Evolutionary conservation across 2,329 filamentous ascomycete genomes (phyloP), one percentile per base, ranked within the genome.

Genomic region (Pezicula radicicola): DNA sequence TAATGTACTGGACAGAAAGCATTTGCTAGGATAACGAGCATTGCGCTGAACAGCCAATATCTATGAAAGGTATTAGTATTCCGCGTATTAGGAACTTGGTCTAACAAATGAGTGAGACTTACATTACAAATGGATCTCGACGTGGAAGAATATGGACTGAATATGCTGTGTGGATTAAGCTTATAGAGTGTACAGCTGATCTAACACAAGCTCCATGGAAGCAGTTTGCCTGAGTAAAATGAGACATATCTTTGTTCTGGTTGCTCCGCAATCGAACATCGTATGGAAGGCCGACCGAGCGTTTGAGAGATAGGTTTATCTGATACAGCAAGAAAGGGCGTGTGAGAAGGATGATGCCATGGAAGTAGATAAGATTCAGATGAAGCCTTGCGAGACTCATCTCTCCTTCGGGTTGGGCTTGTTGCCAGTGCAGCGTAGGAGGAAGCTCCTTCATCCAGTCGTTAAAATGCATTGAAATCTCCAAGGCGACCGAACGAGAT

Each of bases 291-390:
- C 18, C 28, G 5, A 16, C 19, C 7, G 47, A 30, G 8, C 25
- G 19, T 35, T 49, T 43, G 21, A 49, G 39, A 13, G 12, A 43
- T 6, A 41, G 27, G 36, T 27, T 55, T 30, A 55, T 53, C 41
- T 53, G 36, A 25, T 52, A 37, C 6, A 85, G 68, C 52, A 86
- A 82, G 63, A 87, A 86, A 0, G 84, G 83, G 19, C 83, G 73
- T 2, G 81, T 84, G 1, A 87, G 72, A 0, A 87, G 70, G 19
- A 86, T 76, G 39, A 85, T 76, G 2, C 81, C 80, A 61, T 87
- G 82, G 51, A 77, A 79, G 50, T 84, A 81, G 42, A 85, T 70
- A 25, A 87, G 69, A 52, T 84, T 83, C 50, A 78, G 70, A 55
- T 86, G 83, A 3, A 87, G 66, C 15, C 81, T 75, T 4, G 78